Percentiles rank a stretch among this genome's conserved stretches.
phyloP scores from a whole-genome alignment of 768 basidiomycete genomes.

The Tephrocybe sp. region DNA sequence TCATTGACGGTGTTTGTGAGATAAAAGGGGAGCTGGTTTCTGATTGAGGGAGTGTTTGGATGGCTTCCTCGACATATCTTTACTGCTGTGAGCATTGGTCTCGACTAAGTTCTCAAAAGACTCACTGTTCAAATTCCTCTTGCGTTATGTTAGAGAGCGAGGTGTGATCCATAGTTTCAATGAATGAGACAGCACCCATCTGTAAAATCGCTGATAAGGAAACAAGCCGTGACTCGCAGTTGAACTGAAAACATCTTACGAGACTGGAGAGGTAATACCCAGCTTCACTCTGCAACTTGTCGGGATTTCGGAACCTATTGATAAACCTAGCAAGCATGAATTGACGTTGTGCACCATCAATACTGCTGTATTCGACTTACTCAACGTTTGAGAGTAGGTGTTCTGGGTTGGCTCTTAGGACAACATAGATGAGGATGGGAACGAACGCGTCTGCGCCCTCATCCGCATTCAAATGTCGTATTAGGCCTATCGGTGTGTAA shows the following conservation, averaged over 20 bases:
- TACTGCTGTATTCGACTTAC: slow-evolving; percentile 42
- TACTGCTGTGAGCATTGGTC: not conserved
- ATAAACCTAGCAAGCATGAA: slow-evolving; percentile 67
- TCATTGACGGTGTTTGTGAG: slow-evolving; percentile 27
- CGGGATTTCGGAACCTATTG: slow-evolving; percentile 88
- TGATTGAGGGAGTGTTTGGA: slow-evolving; percentile 47
- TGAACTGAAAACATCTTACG: slow-evolving; percentile 35
- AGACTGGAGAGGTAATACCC: slow-evolving; percentile 97
- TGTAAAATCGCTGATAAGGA: slow-evolving; percentile 26
- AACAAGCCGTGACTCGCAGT: not conserved
- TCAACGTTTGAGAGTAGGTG: slow-evolving; percentile 95
- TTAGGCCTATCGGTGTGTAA: slow-evolving; percentile 58
- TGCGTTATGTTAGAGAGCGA: slow-evolving; percentile 92
- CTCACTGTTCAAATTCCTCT: slow-evolving; percentile 85
- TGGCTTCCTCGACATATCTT: slow-evolving; percentile 55
- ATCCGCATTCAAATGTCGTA: slow-evolving; percentile 82
- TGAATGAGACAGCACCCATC: slow-evolving; percentile 97
- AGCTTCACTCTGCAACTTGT: slow-evolving; percentile 89
- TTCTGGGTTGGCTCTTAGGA: slow-evolving; percentile 91
- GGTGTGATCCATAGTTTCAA: slow-evolving; percentile 97
- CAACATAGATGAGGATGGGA: slow-evolving; percentile 91
- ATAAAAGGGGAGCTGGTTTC: slow-evolving; percentile 36
- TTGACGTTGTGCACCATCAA: not conserved
- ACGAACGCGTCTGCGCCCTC: slow-evolving; percentile 94
- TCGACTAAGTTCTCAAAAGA: not conserved